Base-by-base conservation (phyloP, 2,329 filamentous ascomycete genomes). In the Periconia sp. region DNA sequence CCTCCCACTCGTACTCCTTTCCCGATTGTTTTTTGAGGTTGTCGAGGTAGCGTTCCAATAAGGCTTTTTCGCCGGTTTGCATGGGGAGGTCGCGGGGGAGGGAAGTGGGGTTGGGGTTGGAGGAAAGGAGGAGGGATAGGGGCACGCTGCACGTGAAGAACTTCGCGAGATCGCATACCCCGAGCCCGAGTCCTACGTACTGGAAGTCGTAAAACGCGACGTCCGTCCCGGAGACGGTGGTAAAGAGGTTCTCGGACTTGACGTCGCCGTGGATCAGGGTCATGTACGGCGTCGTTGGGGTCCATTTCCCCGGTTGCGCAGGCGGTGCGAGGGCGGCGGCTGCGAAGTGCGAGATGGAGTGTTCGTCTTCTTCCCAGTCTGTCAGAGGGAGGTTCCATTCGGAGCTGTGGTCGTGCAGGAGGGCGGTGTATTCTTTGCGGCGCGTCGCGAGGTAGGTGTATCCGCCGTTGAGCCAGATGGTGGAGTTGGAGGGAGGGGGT, bases 151-250 rank as follows among this genome's bases (percentile, higher is more conserved):
- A 88, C 0, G 85, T 88, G 55, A 88, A 86, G 0, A 88, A 68
- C 63, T 88, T 88, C 1, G 85, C 85, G 0, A 89, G 73, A 65
- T 89, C 87, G 58, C 85, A 86, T 0, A 84, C 85, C 0, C 86
- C 86, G 0, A 88, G 66, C 0, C 86, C 86, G 0, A 87, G 69
- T 0, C 87, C 87, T 0, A 82, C 80, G 59, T 89, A 89, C 60
- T 89, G 86, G 52, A 89, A 89, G 64, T 89, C 87, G 61, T 85
- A 88, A 57, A 89, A 86, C 0, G 83, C 85, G 1, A 85, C 84
- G 3, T 73, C 54, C 1, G 80, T 70, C 1, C 82, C 84, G 0
- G 66, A 58, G 0, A 63, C 53, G 0, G 75, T 84, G 0, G 82
- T 83, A 62, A 88, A 88, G 7, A 89, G 76, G 54, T 89, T 89